phyloP scores from a whole-genome alignment of 495 filamentous ascomycete genomes.

The Acidiella bohemica region DNA sequence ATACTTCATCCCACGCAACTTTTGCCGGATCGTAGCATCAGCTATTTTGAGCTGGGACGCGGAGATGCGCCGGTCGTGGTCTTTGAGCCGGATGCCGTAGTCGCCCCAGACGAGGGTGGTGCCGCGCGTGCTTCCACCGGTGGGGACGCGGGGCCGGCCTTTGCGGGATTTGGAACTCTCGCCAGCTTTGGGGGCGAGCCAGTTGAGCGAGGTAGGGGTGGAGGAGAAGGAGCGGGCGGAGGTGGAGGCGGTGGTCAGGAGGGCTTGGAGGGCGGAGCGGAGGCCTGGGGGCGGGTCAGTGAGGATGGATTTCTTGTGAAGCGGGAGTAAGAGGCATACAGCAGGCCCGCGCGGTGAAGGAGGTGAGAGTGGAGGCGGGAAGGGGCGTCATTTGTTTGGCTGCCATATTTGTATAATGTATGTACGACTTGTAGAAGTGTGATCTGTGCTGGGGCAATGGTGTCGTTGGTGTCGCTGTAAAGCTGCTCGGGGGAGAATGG shows the following conservation, averaged over 20 bases:
- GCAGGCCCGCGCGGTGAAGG: slow-evolving; percentile 20
- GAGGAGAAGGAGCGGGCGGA: slow-evolving; percentile 54
- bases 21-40: slow-evolving; percentile 79
- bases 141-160: slow-evolving; percentile 74
- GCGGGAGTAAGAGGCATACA: slow-evolving; percentile 15
- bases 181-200: slow-evolving; percentile 65
- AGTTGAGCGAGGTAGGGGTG: slow-evolving; percentile 49
- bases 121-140: slow-evolving; percentile 77
- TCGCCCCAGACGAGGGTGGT: slow-evolving; percentile 96
- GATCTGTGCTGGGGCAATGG: no score
- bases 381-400: slow-evolving; percentile 1
- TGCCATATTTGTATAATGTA: no score
- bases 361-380: slow-evolving; percentile 9
- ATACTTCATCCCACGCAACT: slow-evolving; percentile 84
- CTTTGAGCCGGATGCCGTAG: slow-evolving; percentile 84
- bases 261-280: slow-evolving; percentile 15
- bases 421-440: no score
- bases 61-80: slow-evolving; percentile 83
- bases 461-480: no score
- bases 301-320: neutral
- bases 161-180: slow-evolving; percentile 79
- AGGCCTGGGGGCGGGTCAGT: slow-evolving; percentile 10
- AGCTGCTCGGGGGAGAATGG: no score
- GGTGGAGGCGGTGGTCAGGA: slow-evolving; percentile 15
- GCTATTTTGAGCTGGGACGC: slow-evolving; percentile 76